Evolutionary conservation across 164 flowering plant species (phyloP), one percentile per base, ranked within the genome.

Genomic region (Kingdonia uniflora): DNA sequence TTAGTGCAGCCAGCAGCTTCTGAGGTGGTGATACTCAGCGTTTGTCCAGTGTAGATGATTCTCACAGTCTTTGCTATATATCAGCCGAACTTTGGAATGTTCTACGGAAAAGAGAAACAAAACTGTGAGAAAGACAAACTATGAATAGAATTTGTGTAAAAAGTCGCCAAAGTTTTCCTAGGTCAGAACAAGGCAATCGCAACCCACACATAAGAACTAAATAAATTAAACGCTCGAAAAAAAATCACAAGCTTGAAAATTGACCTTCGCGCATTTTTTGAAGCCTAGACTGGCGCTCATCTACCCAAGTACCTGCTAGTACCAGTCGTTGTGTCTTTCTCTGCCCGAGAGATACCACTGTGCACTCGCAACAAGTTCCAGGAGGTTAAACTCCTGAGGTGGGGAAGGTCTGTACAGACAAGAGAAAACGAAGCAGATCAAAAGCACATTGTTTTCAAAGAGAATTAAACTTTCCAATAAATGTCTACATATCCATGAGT

Each of bases 341-440:
- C 97, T 38, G 87, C 88, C 65, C 96, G 95, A 48, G 99, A 84
- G 69, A 78, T 76, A 38, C 97, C 97, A 24, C 76, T n/a, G 71
- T 14, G 89, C 71, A 83, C n/a, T 89, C 94, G 69, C 99, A 94
- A 35, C 99, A 65, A 94, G 61, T 61, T 87, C 96, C 83, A 60
- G 66, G 97, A 79, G 55, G 95, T 85, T 55, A 70, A 23, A 60
- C 76, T 81, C 68, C 97, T 80, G 51, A 94, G 63, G 55, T 87
- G 95, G 46, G 88, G 97, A 73, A 89, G 97, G 65, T 68, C 99
- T 87, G 58, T 19, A 53, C 70, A 23, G 21, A 47, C 15, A n/a
- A 62, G 45, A 51, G 57, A 11, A 23, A 25, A 62, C 10, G 59
- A 55, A 43, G 1, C 1, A 5, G 37, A 51, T n/a, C 12, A 51